These are phyloP conservation scores for Clausena lansium DNA, from an alignment of 345 rosid genomes.

Conservation along the genomic window DNA sequence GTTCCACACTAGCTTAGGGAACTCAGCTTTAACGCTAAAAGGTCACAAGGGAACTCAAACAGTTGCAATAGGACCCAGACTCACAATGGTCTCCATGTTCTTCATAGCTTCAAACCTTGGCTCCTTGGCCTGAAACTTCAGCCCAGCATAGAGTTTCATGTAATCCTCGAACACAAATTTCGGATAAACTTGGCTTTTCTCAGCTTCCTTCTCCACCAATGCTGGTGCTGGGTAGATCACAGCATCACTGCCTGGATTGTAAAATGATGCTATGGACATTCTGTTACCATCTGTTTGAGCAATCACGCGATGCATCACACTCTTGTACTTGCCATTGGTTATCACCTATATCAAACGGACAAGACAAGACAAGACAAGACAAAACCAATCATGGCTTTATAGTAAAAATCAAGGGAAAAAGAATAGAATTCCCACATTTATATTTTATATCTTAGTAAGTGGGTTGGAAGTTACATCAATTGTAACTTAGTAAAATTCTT, in stretches of 20 bases:
- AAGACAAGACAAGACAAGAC: not conserved
- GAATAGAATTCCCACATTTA: not conserved
- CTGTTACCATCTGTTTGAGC: slow-evolving; percentile 73
- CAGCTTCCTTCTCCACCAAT: slow-evolving; percentile 47
- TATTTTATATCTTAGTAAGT: not conserved
- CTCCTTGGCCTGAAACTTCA: slow-evolving; percentile 86
- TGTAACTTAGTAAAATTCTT: too few relatives aligned
- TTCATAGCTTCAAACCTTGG: slow-evolving; percentile 88
- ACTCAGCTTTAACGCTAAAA: not conserved
- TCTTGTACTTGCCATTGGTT: slow-evolving; percentile 90
- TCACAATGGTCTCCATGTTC: slow-evolving; percentile 29
- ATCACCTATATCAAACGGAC: slow-evolving; percentile 48
- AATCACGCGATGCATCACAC: slow-evolving; percentile 72
- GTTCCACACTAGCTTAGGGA: not conserved
- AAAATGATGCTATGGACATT: slow-evolving; percentile 91
- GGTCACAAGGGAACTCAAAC: slow-evolving; percentile 22
- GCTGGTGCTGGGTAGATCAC: slow-evolving; percentile 68
- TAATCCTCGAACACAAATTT: slow-evolving; percentile 86
- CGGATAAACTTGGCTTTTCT: slow-evolving; percentile 43
- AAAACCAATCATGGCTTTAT: not conserved
- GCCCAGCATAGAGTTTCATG: slow-evolving; percentile 75
- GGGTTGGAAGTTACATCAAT: too few relatives aligned
- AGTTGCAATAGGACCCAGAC: slow-evolving; percentile 35
- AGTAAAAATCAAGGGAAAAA: not conserved
- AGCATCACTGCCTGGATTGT: slow-evolving; percentile 86